A percentile compares a stretch with the other conserved stretches of the same genome.
These are phyloP conservation scores for Panicum virgatum DNA, from an alignment of 202 grass and related monocot species.

Conservation along the genomic window DNA sequence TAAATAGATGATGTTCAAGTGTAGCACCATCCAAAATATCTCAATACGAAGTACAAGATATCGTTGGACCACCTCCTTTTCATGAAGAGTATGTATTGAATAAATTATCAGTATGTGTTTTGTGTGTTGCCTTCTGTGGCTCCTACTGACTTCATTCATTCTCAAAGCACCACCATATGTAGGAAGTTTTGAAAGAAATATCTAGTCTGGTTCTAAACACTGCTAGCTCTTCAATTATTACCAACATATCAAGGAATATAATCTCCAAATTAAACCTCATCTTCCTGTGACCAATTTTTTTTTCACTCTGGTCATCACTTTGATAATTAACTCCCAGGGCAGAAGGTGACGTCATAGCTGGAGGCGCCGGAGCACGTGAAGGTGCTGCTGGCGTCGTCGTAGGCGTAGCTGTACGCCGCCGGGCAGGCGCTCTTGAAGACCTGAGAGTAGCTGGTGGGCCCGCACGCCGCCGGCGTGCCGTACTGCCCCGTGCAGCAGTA, in stretches of 20 bases:
- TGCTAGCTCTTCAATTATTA: background rate
- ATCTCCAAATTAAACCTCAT: background rate
- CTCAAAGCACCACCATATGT: background rate
- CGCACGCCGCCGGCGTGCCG: constrained; percentile 51
- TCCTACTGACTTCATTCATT: background rate
- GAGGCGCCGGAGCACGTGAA: constrained; percentile 67
- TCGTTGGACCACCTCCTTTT: background rate
- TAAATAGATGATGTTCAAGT: background rate
- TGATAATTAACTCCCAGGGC: constrained; percentile 36
- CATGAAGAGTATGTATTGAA: background rate
- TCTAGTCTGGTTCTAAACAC: background rate
- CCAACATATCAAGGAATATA: background rate
- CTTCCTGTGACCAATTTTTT: background rate
- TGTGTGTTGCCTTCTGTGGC: background rate
- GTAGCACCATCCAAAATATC: background rate
- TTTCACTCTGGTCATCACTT: background rate
- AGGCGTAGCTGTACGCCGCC: constrained; percentile 84
- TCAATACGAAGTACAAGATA: background rate
- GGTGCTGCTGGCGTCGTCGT: constrained; percentile 69
- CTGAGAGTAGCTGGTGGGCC: constrained; percentile 66
- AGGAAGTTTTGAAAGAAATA: background rate
- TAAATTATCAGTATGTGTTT: background rate
- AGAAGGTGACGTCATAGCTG: constrained; percentile 71
- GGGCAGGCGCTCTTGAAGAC: constrained; percentile 77
- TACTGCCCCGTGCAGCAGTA: constrained; percentile 87